Evolutionary conservation across 2,329 filamentous ascomycete species (phyloP).

Genomic region (Niveomyces coronatus): DNA sequence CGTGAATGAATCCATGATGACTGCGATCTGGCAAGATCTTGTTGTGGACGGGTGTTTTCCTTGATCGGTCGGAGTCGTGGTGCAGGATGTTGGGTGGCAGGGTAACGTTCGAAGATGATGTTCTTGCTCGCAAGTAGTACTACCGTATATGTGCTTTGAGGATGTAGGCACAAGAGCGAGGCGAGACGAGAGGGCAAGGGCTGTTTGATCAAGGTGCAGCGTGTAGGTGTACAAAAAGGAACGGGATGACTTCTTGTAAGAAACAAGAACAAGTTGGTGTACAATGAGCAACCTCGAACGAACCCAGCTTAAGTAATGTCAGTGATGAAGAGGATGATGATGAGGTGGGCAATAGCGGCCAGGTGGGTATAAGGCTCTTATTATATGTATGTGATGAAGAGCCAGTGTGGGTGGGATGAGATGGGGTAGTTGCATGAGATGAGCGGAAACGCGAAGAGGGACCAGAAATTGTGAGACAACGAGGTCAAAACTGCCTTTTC

Average conservation of each 20-base stretch:
- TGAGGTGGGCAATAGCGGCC: slow-evolving; percentile 1
- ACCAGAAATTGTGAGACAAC: slow-evolving; percentile 10
- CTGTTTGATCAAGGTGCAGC: not conserved
- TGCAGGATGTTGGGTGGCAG: no score
- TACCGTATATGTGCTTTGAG: not conserved
- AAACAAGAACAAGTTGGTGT: slow-evolving; percentile 6
- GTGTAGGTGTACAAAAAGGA: slow-evolving; percentile 4
- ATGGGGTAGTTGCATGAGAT: slow-evolving; percentile 1
- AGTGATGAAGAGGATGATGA: not conserved
- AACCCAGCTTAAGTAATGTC: not conserved
- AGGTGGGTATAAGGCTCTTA: slow-evolving; percentile 7
- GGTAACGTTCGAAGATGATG: no score
- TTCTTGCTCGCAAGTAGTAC: no score
- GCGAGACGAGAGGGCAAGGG: slow-evolving; percentile 1
- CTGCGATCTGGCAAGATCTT: not conserved
- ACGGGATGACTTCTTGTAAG: not conserved
- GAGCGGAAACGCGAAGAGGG: slow-evolving; percentile 5
- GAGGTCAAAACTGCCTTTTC: slow-evolving; percentile 13
- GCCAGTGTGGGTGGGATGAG: slow-evolving; percentile 5
- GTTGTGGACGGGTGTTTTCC: not conserved
- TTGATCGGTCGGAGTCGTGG: not conserved
- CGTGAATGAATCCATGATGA: slow-evolving; percentile 24
- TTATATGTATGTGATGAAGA: slow-evolving; percentile 5
- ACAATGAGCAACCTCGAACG: no score
- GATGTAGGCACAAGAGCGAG: slow-evolving; percentile 1